These are phyloP conservation scores for Yarrowia bubula DNA, from an alignment of 805 yeast genomes.

Conservation along the genomic window DNA sequence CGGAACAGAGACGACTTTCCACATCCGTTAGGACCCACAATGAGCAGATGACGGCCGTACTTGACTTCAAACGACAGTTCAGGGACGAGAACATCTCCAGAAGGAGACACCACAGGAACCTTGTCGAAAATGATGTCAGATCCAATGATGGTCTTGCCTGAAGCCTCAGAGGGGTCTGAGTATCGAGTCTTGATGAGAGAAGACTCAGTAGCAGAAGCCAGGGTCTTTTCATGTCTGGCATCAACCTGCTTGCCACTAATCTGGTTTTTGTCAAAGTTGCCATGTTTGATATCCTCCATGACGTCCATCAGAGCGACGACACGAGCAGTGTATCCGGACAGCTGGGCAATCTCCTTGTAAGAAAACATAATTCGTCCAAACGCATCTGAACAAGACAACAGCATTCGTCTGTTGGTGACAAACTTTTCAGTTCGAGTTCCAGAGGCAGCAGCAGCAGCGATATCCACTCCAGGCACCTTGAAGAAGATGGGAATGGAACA, in stretches of 20 bases:
- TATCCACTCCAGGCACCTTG: conserved; percentile 46
- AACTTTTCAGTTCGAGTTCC: conserved; percentile 64
- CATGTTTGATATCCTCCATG: conserved; percentile 51
- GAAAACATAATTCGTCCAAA: conserved; percentile 83
- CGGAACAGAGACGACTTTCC: conserved; percentile 93
- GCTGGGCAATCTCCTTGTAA: conserved; percentile 77
- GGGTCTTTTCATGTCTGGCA: conserved; percentile 29
- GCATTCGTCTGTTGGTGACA: conserved; percentile 80
- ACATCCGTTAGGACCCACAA: conserved; percentile 95
- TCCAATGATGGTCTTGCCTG: conserved; percentile 45
- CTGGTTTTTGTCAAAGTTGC: conserved; percentile 37
- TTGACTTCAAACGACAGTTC: conserved; percentile 68
- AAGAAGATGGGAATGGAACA: conserved; percentile 88
- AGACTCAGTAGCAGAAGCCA: conserved; percentile 18
- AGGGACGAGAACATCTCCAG: conserved; percentile 67
- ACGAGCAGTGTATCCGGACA: conserved; percentile 77
- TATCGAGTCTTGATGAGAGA: conserved; percentile 15
- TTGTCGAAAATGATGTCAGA: conserved; percentile 63
- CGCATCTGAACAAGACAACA: conserved; percentile 82
- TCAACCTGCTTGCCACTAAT: conserved; percentile 32
- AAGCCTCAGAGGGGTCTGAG: conserved; percentile 27
- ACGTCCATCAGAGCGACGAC: conserved; percentile 67
- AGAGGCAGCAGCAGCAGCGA: conserved; percentile 33
- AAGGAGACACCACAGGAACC: conserved; percentile 84
- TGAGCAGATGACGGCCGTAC: conserved; percentile 79